These are phyloP conservation scores for Naganishia vishniacii DNA, from an alignment of 768 basidiomycete species.

Conservation along the genomic window DNA sequence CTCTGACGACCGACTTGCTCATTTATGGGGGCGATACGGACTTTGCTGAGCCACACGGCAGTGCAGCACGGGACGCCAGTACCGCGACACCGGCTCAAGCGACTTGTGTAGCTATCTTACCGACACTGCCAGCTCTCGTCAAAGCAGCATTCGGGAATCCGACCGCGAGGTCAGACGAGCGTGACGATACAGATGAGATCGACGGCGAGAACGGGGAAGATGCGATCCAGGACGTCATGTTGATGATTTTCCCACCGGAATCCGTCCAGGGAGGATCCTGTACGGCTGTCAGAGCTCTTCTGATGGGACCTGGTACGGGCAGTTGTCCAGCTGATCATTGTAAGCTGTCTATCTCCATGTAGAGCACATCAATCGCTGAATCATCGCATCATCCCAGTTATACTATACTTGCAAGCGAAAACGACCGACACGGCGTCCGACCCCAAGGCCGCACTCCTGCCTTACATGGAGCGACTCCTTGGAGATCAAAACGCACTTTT, in stretches of 20 bases:
- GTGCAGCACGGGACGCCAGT: background rate
- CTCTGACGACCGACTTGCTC: background rate
- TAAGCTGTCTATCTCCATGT: conserved; percentile 29
- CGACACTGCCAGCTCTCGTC: conserved; percentile 24
- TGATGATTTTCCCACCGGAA: conserved; percentile 45
- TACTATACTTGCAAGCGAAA: conserved; percentile 31
- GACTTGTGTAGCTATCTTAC: conserved; percentile 38
- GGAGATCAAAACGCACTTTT: conserved; percentile 26
- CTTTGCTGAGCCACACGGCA: background rate
- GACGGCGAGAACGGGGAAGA: conserved; percentile 19
- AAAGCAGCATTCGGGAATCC: conserved; percentile 7
- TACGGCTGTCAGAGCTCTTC: conserved; percentile 37
- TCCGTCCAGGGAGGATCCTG: conserved; percentile 19
- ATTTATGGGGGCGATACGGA: background rate
- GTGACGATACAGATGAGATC: background rate
- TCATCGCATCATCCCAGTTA: conserved; percentile 19
- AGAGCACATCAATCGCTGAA: too few relatives aligned
- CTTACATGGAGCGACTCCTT: conserved; percentile 15
- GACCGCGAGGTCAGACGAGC: conserved; percentile 21
- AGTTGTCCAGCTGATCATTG: conserved; percentile 48
- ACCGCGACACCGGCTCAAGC: conserved; percentile 21
- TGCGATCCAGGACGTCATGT: conserved; percentile 37
- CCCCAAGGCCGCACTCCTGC: conserved; percentile 28
- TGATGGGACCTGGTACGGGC: conserved; percentile 48
- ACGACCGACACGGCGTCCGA: background rate